Evolutionary conservation across 1,139 yeast genomes (phyloP).

Genomic region (Torulaspora pretoriensis): DNA sequence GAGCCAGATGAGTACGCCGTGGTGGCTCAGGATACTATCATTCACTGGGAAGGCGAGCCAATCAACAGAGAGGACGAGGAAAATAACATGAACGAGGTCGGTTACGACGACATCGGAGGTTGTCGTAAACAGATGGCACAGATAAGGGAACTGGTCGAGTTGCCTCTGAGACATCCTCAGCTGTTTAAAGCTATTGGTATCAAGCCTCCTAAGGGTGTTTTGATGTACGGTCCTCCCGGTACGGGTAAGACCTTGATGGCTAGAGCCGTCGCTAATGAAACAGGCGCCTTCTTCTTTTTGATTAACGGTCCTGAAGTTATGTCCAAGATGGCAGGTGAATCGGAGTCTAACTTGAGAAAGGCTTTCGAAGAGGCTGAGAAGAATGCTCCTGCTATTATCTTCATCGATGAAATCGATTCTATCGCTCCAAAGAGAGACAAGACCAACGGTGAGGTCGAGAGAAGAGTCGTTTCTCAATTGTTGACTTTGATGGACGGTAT

Average conservation of each 20-base stretch:
- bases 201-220: slow-evolving; percentile 94
- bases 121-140: slow-evolving; percentile 99
- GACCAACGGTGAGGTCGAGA: slow-evolving; percentile 97
- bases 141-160: slow-evolving; percentile 92
- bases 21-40: slow-evolving; percentile 96
- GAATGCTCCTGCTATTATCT: slow-evolving; percentile 94
- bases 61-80: slow-evolving; percentile 99
- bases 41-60: slow-evolving; percentile 99
- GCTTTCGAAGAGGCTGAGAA: slow-evolving; percentile 99
- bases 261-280: slow-evolving; percentile 97
- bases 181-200: slow-evolving; percentile 94
- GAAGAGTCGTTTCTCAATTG: slow-evolving; percentile 97
- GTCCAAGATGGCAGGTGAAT: slow-evolving; percentile 99
- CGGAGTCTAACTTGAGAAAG: slow-evolving; percentile 93
- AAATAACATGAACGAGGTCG: slow-evolving; percentile 84
- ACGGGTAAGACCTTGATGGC: slow-evolving; percentile 66
- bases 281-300: slow-evolving; percentile 96
- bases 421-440: slow-evolving; percentile 99
- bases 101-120: slow-evolving; percentile 98
- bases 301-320: slow-evolving; percentile 99
- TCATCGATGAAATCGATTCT: slow-evolving; percentile 97
- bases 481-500: slow-evolving; percentile 98
- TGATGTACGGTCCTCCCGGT: slow-evolving; percentile 96
- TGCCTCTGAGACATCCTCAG: slow-evolving; percentile 96
- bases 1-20: slow-evolving; percentile 97